Evolutionary conservation across 345 rosid genomes (phyloP), one percentile per base, ranked within the genome.

Genomic region (Populus simonii): DNA sequence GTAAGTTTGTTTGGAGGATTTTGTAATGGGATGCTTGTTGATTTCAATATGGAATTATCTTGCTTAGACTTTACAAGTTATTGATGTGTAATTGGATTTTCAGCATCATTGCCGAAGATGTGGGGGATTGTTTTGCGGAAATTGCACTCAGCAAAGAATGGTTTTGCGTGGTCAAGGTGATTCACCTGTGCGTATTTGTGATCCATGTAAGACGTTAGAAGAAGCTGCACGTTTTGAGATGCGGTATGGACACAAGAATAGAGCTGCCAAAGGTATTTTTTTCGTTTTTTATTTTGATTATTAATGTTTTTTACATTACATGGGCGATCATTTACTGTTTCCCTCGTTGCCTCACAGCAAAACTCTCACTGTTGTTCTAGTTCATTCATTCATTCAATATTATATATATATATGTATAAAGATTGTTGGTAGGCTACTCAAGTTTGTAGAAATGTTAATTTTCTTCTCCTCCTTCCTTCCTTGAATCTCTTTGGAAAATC

Each of bases 101-200:
- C 91, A 96, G 99, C 98, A 96, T 80, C 98, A 96, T 83, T 96
- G 98, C 82, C 87, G 98, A 74, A 86, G 97, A 79, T 96, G 97
- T 79, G 99, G 97, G n/a, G 97, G 99, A 5, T 55, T 96, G 73
- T 96, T 92, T 83, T 96, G 98, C 86, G 83, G 84, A 78, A 83
- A 77, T 72, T 96, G 97, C 75, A 91, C 95, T 2, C 93, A 86
- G 83, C 90, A 90, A 68, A 81, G 92, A 81, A 94, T 96, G 97
- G 72, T 78, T 6, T 83, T 96, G 68, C 93, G 98, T 12, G 97
- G 99, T 15, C 97, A 93, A 84, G 98, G 99, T 39, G 97, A 96
- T 84, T 80, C 93, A 0, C 91, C 98, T 33, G 98, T 96, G 59
- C 94, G 98, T 49, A 89, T 90, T 68, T 94, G 98, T 75, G 98